Base-by-base conservation (phyloP, 2,329 filamentous ascomycete genomes). In the Apiospora marii region DNA sequence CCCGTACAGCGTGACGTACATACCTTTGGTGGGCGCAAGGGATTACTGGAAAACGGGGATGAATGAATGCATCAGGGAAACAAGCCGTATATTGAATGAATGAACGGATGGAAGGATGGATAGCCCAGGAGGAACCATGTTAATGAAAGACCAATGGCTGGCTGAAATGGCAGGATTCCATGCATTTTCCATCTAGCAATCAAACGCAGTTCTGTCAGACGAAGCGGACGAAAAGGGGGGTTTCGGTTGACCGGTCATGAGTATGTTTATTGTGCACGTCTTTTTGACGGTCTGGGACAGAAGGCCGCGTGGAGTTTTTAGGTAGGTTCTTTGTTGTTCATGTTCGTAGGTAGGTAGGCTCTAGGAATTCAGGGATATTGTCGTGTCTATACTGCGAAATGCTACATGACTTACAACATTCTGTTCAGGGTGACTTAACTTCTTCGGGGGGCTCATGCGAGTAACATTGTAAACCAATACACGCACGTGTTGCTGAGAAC, bases 181-280 rank as follows among this genome's bases (percentile, higher is more conserved):
- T 64, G 58, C 58, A 64, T 22, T 64, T 14, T 64, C 58, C 58
- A 64, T 64, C 58, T 64, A 64, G 34, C n/a, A 64, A 64, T 64
- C 58, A 64, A 64, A 41, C 27, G 58, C 19, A 64, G 58, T 41
- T 64, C 30, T 5, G 7, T 37, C 12, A 61, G 22, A 41, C 16
- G 19, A 41, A n/a, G 1, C 7, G 19, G n/a, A 64, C 4, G n/a
- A 27, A 61, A 61, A 61, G n/a, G 10, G 19, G 10, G 34, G 19
- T 7, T 30, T 34, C 19, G 34, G 58, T 41, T 6, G 41, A n/a
- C 22, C 58, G 58, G 34, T n/a, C 34, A 41, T 64, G 58, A 64
- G 58, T 41, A 27, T 61, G 30, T 34, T 64, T 41, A 3, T 13
- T 41, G 12, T n/a, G 34, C 22, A 8, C 6, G 19, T 41, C 10